Conservation (phyloP, 2,329 filamentous ascomycete species). For the Rhynchosporium agropyri region DNA sequence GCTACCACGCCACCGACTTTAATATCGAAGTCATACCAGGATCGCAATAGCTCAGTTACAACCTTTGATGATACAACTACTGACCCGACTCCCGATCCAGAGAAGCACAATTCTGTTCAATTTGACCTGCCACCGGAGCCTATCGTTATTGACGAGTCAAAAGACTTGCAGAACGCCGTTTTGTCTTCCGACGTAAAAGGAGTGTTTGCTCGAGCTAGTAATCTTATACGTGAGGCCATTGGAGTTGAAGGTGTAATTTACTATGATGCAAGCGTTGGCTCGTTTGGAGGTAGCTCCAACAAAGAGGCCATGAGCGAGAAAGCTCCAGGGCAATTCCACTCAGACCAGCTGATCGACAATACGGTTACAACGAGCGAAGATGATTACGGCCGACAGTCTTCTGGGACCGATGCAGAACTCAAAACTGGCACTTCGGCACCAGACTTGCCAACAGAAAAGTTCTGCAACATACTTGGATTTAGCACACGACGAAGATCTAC, state of each 20-base stretch:
- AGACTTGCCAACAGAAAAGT: constrained; percentile 26
- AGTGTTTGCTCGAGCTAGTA: constrained; percentile 39
- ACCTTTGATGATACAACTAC: constrained; percentile 31
- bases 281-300: constrained; percentile 37
- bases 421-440: constrained; percentile 11
- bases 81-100: constrained; percentile 27
- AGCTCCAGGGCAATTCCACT: constrained; percentile 35
- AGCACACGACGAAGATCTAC: constrained; percentile 38
- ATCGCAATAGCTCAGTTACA: constrained; percentile 35
- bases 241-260: constrained; percentile 40
- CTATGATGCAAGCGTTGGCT: constrained; percentile 39
- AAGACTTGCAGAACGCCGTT: constrained; percentile 35
- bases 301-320: constrained; percentile 34
- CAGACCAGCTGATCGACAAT: constrained; percentile 21
- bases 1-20: constrained; percentile 29
- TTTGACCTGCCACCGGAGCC: constrained; percentile 34
- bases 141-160: constrained; percentile 24
- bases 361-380: constrained; percentile 37
- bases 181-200: constrained; percentile 37
- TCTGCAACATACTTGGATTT: constrained; percentile 39
- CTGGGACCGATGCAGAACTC: constrained; percentile 25
- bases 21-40: constrained; percentile 29
- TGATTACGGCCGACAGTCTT: constrained; percentile 28
- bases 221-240: constrained; percentile 42
- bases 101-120: constrained; percentile 30